Conservation (phyloP, 2,329 filamentous ascomycete genomes). For the Claviceps sp. region DNA sequence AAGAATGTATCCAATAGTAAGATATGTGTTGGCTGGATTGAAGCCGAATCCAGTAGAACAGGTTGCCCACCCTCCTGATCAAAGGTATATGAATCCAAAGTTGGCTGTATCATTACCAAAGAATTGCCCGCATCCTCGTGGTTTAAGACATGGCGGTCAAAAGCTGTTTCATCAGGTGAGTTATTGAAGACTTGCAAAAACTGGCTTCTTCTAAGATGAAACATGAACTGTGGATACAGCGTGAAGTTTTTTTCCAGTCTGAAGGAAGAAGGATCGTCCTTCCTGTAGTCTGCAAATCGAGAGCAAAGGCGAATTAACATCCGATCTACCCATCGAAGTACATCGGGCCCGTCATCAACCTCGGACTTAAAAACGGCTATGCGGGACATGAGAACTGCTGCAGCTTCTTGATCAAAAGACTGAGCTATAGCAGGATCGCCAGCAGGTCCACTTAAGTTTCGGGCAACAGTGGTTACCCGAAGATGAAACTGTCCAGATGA, state of each 20-base stretch:
- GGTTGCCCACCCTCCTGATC: conserved; percentile 87
- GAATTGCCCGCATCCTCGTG: conserved; percentile 96
- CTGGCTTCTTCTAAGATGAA: conserved; percentile 90
- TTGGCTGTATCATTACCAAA: conserved; percentile 97
- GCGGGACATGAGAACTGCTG: conserved; percentile 95
- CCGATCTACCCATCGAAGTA: conserved; percentile 92
- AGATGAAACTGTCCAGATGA: conserved; percentile 93
- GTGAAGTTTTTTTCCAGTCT: conserved; percentile 97
- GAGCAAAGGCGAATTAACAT: conserved; percentile 97
- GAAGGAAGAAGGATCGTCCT: conserved; percentile 96
- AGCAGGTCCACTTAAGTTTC: conserved; percentile 82
- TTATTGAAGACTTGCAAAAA: conserved; percentile 99
- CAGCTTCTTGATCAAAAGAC: conserved; percentile 96
- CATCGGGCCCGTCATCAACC: conserved; percentile 96
- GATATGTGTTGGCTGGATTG: conserved; percentile 87
- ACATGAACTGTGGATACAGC: conserved; percentile 98
- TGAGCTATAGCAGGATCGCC: conserved; percentile 92
- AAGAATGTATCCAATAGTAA: conserved; percentile 96
- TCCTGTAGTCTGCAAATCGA: conserved; percentile 92
- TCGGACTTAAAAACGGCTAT: conserved; percentile 99
- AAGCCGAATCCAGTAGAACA: conserved; percentile 90
- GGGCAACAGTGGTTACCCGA: conserved; percentile 83
- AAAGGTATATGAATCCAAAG: conserved; percentile 91
- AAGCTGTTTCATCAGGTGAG: conserved; percentile 97
- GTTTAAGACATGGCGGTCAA: conserved; percentile 92